Conservation (phyloP, 768 basidiomycete species). For the Russula sp. region DNA sequence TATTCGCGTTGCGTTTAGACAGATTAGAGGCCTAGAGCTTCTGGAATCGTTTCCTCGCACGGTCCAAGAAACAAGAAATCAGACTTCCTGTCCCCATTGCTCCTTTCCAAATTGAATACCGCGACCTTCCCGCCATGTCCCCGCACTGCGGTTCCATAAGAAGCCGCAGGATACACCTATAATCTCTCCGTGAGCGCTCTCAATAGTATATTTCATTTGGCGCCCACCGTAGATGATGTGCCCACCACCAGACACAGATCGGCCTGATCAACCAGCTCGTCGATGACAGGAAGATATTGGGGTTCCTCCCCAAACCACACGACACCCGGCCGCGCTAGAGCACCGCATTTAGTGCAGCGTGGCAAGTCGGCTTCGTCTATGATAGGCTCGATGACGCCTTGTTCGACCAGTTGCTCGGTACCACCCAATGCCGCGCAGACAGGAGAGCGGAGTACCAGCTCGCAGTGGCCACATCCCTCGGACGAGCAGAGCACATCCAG, state of each 20-base stretch:
- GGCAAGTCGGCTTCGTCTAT: conserved; percentile 33
- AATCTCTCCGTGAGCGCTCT: not conserved
- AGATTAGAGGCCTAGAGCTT: conserved; percentile 31
- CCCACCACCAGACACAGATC: conserved; percentile 38
- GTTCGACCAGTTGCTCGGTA: conserved; percentile 33
- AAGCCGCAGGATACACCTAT: conserved; percentile 34
- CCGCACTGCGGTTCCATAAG: conserved; percentile 28
- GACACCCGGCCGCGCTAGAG: conserved; percentile 35
- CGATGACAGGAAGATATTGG: conserved; percentile 29
- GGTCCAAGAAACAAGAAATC: conserved; percentile 48
- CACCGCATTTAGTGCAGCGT: conserved; percentile 30
- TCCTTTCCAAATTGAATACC: conserved; percentile 33
- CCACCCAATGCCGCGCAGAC: conserved; percentile 42
- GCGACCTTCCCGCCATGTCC: conserved; percentile 34
- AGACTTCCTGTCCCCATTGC: conserved; percentile 35
- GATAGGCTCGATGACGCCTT: conserved; percentile 9
- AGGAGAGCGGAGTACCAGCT: conserved; percentile 39
- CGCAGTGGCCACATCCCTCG: conserved; percentile 35
- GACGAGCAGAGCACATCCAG: conserved; percentile 50
- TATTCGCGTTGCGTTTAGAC: not conserved
- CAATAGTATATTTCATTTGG: not conserved
- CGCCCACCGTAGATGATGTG: conserved; percentile 32
- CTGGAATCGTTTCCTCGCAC: conserved; percentile 42
- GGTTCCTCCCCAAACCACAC: conserved; percentile 40
- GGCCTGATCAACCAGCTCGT: conserved; percentile 27